phyloP scores from a whole-genome alignment of 2,329 filamentous ascomycete genomes.

The Lasiodiplodia theobromae region DNA sequence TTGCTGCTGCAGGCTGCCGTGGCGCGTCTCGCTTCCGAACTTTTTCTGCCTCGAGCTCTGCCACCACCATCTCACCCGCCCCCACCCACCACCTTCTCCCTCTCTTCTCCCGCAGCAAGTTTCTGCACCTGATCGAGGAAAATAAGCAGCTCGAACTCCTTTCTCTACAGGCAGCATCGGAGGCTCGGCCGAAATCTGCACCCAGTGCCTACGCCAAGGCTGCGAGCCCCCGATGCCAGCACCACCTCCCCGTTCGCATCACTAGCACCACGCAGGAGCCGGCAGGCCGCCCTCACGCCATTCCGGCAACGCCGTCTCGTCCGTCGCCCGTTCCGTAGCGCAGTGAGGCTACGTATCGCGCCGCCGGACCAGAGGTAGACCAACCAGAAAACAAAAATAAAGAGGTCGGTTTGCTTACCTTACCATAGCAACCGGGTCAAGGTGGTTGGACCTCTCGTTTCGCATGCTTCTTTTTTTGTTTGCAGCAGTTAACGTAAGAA shows the following conservation, averaged over 20 bases:
- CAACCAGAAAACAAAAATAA: neutral
- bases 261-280: neutral
- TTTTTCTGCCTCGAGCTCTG: neutral
- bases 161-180: constrained; percentile 1
- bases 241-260: constrained; percentile 3
- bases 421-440: neutral
- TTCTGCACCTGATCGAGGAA: constrained; percentile 8
- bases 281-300: neutral
- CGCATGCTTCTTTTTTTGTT: no score
- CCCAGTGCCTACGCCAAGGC: neutral
- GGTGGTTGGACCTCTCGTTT: no score
- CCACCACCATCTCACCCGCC: constrained; percentile 1
- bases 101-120: neutral
- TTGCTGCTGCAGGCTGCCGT: neutral
- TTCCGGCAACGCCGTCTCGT: neutral
- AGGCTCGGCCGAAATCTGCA: neutral
- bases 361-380: neutral
- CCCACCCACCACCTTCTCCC: neutral
- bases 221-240: neutral
- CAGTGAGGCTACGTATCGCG: constrained; percentile 14
- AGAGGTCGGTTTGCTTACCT: neutral
- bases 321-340: neutral
- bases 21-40: constrained; percentile 19
- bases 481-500: no score
- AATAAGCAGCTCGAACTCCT: neutral